Conservation (phyloP, 129 eudicot species). For the Flaveria robusta region DNA sequence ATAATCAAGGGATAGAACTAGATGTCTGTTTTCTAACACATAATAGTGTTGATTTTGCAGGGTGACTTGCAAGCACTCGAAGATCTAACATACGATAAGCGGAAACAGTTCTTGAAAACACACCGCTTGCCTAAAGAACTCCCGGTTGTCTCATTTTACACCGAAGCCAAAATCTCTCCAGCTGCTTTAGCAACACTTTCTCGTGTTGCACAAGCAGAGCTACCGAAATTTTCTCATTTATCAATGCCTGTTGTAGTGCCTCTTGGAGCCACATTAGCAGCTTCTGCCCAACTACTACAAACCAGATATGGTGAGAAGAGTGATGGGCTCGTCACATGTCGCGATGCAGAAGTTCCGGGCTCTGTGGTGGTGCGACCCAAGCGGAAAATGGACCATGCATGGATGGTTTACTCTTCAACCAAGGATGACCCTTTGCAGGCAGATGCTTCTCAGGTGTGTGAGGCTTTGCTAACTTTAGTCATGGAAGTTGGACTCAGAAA, state of each 20-base stretch:
- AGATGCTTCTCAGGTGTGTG: slow-evolving; percentile 88
- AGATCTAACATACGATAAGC: slow-evolving; percentile 76
- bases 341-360: slow-evolving; percentile 99
- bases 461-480: slow-evolving; percentile 73
- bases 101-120: slow-evolving; percentile 64
- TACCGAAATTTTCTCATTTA: slow-evolving; percentile 54
- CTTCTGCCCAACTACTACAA: slow-evolving; percentile 88
- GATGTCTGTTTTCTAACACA: background rate
- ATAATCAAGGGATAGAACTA: too few relatives aligned
- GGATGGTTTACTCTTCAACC: slow-evolving; percentile 92
- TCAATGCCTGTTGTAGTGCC: slow-evolving; percentile 84
- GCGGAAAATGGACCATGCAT: slow-evolving; percentile 86
- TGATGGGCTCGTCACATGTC: slow-evolving; percentile 89
- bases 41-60: slow-evolving; percentile 40
- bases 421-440: slow-evolving; percentile 79
- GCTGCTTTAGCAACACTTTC: slow-evolving; percentile 82
- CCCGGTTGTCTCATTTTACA: slow-evolving; percentile 81
- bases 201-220: slow-evolving; percentile 89
- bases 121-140: slow-evolving; percentile 69
- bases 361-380: slow-evolving; percentile 87
- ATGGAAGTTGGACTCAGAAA: slow-evolving; percentile 70
- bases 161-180: slow-evolving; percentile 89
- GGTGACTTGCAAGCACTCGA: slow-evolving; percentile 96
- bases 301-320: slow-evolving; percentile 82
- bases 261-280: slow-evolving; percentile 94